A percentile compares a stretch with the other conserved stretches of the same genome.
Evolutionary conservation across 2,329 filamentous ascomycete species (phyloP).

Genomic region (Penicillium hordei): DNA sequence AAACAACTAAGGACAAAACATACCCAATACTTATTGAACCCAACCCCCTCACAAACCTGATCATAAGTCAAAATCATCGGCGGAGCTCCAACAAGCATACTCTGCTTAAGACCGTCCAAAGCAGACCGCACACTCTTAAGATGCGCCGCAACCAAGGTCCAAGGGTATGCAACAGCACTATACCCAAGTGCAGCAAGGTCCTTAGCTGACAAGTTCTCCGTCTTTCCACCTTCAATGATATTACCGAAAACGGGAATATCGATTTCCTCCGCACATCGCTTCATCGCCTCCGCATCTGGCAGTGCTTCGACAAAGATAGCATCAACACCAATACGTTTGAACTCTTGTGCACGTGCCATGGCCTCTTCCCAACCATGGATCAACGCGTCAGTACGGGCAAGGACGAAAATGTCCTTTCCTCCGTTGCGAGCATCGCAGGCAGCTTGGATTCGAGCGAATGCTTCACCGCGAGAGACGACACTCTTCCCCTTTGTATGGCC

Average conservation of each 20-base stretch:
- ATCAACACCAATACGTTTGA: constrained; percentile 28
- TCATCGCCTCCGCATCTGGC: neutral
- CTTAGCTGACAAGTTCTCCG: neutral
- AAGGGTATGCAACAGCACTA: neutral
- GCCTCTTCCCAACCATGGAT: constrained; percentile 45
- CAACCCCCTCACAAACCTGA: constrained; percentile 48
- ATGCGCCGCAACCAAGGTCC: constrained; percentile 19
- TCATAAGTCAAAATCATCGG: constrained; percentile 46
- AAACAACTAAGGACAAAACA: constrained; percentile 2
- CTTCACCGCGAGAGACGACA: constrained; percentile 48
- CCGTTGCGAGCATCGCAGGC: constrained; percentile 49
- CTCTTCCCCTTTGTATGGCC: constrained; percentile 50
- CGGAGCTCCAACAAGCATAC: constrained; percentile 44
- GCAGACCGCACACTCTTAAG: constrained; percentile 41
- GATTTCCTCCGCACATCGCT: neutral
- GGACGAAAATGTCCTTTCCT: constrained; percentile 48
- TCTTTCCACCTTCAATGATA: neutral
- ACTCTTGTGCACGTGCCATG: neutral
- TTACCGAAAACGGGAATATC: neutral
- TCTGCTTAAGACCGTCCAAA: constrained; percentile 42
- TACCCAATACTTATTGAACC: constrained; percentile 48
- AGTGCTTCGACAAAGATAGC: neutral
- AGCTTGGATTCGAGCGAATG: constrained; percentile 49
- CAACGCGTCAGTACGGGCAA: constrained; percentile 47
- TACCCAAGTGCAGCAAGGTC: neutral